phyloP scores from a whole-genome alignment of 2,329 filamentous ascomycete species.

The Aspergillus japonicus region DNA sequence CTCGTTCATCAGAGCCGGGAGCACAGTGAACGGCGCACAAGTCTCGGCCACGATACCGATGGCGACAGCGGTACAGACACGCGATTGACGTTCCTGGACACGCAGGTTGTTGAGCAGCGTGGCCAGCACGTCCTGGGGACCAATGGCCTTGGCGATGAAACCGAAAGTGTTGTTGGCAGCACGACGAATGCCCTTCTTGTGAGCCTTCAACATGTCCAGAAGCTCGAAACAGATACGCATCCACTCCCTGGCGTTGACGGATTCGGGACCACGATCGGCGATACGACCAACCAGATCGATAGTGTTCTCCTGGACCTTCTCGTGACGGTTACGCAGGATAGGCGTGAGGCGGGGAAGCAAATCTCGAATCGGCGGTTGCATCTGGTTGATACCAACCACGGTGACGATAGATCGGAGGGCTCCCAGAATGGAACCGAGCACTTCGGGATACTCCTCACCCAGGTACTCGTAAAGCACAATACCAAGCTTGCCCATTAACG shows the following conservation, averaged over 20 bases:
- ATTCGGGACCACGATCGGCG: constrained; percentile 92
- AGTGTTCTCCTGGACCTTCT: constrained; percentile 99
- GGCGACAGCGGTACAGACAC: constrained; percentile 96
- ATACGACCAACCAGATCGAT: constrained; percentile 98
- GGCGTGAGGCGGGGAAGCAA: constrained; percentile 90
- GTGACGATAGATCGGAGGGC: constrained; percentile 95
- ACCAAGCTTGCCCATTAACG: constrained; percentile 90
- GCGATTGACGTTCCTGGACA: constrained; percentile 95
- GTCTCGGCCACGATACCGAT: constrained; percentile 99
- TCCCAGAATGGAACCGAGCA: constrained; percentile 92
- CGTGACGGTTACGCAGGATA: constrained; percentile 96
- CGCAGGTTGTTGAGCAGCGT: constrained; percentile 94
- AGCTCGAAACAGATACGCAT: constrained; percentile 99
- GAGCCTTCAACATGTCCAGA: constrained; percentile 97
- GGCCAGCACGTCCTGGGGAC: constrained; percentile 92
- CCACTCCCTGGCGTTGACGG: constrained; percentile 96
- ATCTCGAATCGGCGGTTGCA: constrained; percentile 98
- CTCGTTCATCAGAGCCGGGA: constrained; percentile 99
- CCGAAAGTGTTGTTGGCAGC: constrained; percentile 99
- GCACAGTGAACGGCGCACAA: constrained; percentile 94
- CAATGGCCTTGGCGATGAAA: constrained; percentile 98
- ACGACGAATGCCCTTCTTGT: constrained; percentile 98
- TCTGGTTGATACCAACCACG: constrained; percentile 94
- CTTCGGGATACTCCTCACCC: constrained; percentile 97
- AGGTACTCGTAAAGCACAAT: constrained; percentile 96